Evolutionary conservation across 2,329 filamentous ascomycete species (phyloP), one percentile per base, ranked within the genome.

Genomic region (Cadophora luteo-olivacea): DNA sequence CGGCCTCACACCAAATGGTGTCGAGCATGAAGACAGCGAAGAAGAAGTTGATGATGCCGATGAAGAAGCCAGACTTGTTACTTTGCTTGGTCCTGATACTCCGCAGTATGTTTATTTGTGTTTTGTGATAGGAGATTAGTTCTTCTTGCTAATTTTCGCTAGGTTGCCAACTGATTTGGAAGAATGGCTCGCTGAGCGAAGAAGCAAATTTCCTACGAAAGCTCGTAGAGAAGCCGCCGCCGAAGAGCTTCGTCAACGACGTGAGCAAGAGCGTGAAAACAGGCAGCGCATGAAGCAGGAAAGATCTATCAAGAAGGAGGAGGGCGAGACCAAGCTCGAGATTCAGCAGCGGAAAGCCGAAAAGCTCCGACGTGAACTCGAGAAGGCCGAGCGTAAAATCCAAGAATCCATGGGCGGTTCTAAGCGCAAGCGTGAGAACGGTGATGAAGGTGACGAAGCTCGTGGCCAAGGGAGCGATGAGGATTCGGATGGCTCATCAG

Each of bases 141-240:
- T 72, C 68, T 74, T 78, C 65, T 77, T 75, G 76, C 67, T 80
- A 79, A 74, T 72, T 33, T 54, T 61, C 29, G 45, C 85, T 74
- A 79, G 78, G 69, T 61, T 78, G 60, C 78, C 84, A 19, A 87
- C 87, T 68, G 94, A 97, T 76, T 85, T 97, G 66, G 86, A 88
- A 29, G 87, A 88, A 7, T 98, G 93, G 89, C 88, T 97, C 71
- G 89, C 89, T 61, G 93, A 97, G 79, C 89, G 95, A 68, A 91
- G 86, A 77, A 91, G 88, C 72, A 90, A 91, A 63, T 98, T 88
- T 78, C 95, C 95, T 1, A 97, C 94, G 2, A 87, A 88, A 78
- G 87, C 88, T 68, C 89, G 92, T 66, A 82, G 89, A 70, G 85
- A 88, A 69, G 87, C 87, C 71, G 92, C 87, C 79, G 86, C 87